These are phyloP conservation scores for Metarhizium guizhouense DNA, from an alignment of 2,329 filamentous ascomycete genomes.

Conservation along the genomic window DNA sequence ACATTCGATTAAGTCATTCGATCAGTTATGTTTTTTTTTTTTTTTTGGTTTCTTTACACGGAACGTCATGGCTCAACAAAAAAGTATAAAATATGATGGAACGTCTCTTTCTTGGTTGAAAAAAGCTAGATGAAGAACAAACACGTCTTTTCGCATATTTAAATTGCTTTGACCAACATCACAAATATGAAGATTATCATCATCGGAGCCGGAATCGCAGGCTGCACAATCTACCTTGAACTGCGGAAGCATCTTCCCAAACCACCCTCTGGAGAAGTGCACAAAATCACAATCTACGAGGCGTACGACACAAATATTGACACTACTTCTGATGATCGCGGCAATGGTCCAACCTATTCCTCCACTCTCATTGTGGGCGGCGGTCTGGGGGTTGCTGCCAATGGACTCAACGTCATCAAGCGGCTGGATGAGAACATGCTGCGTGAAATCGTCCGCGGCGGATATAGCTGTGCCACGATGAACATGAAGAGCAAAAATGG, in stretches of 20 bases:
- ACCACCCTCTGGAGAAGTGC: background rate
- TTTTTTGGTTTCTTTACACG: background rate
- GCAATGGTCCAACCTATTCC: slow-evolving; percentile 9
- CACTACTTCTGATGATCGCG: background rate
- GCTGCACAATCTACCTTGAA: slow-evolving; percentile 15
- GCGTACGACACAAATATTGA: slow-evolving; percentile 11
- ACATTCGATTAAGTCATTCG: background rate
- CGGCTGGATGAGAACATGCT: slow-evolving; percentile 15
- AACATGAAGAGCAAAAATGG: slow-evolving; percentile 16
- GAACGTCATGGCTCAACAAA: background rate
- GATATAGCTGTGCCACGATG: slow-evolving; percentile 13
- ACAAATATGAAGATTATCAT: slow-evolving; percentile 14
- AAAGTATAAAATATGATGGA: background rate
- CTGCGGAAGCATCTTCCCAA: slow-evolving; percentile 13
- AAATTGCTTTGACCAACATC: background rate
- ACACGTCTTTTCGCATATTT: too few species aligned
- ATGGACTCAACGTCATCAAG: slow-evolving; percentile 15
- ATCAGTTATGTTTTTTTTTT: background rate
- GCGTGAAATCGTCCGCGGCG: slow-evolving; percentile 12
- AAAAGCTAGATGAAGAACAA: background rate
- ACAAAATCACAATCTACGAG: slow-evolving; percentile 16
- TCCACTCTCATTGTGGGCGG: slow-evolving; percentile 16
- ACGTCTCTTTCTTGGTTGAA: background rate
- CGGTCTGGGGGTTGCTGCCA: slow-evolving; percentile 15
- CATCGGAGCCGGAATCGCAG: slow-evolving; percentile 17